Percentiles rank a stretch among this genome's conserved stretches.
These are phyloP conservation scores for Crotalaria pallida DNA, from an alignment of 306 rosid genomes.

Conservation along the genomic window DNA sequence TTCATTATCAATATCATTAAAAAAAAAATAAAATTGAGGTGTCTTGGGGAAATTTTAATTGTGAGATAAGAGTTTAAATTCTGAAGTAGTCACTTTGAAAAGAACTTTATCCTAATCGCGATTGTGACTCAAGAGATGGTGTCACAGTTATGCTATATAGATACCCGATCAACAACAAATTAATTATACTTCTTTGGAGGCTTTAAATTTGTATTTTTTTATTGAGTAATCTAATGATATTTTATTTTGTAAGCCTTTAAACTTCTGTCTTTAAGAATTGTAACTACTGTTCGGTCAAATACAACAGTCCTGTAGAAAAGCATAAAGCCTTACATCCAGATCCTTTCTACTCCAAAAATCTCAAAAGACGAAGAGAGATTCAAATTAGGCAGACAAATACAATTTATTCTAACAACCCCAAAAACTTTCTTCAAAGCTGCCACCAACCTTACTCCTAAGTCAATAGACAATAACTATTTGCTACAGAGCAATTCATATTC, in stretches of 20 bases:
- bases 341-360: not conserved
- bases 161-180: too few relatives aligned
- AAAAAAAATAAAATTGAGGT: too few relatives aligned
- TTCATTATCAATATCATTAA: too few relatives aligned
- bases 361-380: not conserved
- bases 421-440: not conserved
- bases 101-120: too few relatives aligned
- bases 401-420: not conserved
- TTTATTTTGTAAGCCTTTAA: not conserved
- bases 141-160: too few relatives aligned
- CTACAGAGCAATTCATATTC: not conserved
- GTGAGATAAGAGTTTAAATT: too few relatives aligned
- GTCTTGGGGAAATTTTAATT: too few relatives aligned
- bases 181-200: too few relatives aligned
- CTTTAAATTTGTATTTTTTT: not conserved
- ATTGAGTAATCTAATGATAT: not conserved
- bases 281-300: not conserved
- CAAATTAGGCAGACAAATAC: not conserved
- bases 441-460: not conserved
- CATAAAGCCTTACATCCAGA: not conserved
- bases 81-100: too few relatives aligned
- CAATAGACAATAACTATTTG: not conserved
- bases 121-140: too few relatives aligned
- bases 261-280: too few relatives aligned
- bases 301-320: not conserved